Evolutionary conservation across 805 yeast species (phyloP).

Genomic region (Metschnikowia borealis): DNA sequence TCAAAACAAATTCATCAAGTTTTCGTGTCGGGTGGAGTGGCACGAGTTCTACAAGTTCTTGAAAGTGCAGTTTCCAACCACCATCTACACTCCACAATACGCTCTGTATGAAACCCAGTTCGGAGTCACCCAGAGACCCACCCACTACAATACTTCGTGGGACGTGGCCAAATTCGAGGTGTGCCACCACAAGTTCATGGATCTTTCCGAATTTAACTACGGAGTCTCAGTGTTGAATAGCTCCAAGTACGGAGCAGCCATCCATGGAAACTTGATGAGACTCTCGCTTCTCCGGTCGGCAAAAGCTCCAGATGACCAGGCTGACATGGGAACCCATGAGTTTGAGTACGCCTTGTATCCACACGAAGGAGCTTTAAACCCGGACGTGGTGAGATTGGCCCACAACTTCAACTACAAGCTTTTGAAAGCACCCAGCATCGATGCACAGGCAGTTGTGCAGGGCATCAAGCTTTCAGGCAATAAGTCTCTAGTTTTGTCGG

Average conservation of each 20-base stretch:
- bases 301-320: constrained; percentile 89
- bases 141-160: constrained; percentile 94
- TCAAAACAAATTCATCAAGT: constrained; percentile 34
- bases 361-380: constrained; percentile 63
- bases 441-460: constrained; percentile 9
- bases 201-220: constrained; percentile 77
- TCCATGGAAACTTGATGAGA: constrained; percentile 90
- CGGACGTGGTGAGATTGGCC: constrained; percentile 67
- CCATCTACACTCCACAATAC: constrained; percentile 57
- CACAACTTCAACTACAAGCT: constrained; percentile 70
- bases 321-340: constrained; percentile 87
- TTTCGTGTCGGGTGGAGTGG: constrained; percentile 65
- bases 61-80: constrained; percentile 93
- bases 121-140: constrained; percentile 87
- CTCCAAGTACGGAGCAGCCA: constrained; percentile 86
- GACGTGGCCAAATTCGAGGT: constrained; percentile 96
- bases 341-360: constrained; percentile 84
- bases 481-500: constrained; percentile 61
- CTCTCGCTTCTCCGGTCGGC: constrained; percentile 85
- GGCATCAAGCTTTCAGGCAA: constrained; percentile 43
- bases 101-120: constrained; percentile 94
- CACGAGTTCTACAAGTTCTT: constrained; percentile 81
- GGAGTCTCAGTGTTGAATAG: constrained; percentile 86
- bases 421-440: constrained; percentile 15
- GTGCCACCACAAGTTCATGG: constrained; percentile 91